Percentiles rank a stretch among this genome's conserved stretches.
These are phyloP conservation scores for Trametes coccinea DNA, from an alignment of 768 basidiomycete species.

Conservation along the genomic window DNA sequence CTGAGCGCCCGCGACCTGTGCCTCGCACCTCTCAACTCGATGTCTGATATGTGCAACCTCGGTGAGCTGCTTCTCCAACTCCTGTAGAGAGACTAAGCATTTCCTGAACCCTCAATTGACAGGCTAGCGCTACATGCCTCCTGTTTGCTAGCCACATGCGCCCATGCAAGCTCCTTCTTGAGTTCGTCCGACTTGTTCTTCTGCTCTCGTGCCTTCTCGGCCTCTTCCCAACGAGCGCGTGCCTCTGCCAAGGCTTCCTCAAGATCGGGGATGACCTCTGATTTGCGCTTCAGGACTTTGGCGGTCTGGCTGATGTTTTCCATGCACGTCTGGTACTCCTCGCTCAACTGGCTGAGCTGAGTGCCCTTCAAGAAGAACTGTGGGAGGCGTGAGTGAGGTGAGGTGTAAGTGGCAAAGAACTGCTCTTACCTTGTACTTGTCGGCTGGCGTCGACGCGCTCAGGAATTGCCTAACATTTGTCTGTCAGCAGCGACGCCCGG, in stretches of 20 bases:
- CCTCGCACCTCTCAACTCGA: conserved; percentile 42
- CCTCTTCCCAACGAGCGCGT: conserved; percentile 63
- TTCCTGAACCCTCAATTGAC: background rate
- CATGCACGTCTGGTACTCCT: conserved; percentile 80
- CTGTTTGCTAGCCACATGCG: conserved; percentile 74
- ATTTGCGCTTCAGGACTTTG: conserved; percentile 67
- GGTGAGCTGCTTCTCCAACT: conserved; percentile 44
- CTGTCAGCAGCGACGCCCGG: conserved; percentile 27
- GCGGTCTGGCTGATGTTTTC: conserved; percentile 71
- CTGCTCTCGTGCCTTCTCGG: conserved; percentile 71
- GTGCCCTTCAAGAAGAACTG: conserved; percentile 96
- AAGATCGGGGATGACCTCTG: conserved; percentile 78
- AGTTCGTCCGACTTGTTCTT: conserved; percentile 66
- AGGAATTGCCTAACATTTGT: conserved; percentile 60
- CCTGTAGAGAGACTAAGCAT: conserved; percentile 32
- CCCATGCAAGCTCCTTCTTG: conserved; percentile 86
- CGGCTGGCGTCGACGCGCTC: conserved; percentile 72
- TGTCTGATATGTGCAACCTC: conserved; percentile 42
- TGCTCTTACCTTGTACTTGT: conserved; percentile 83
- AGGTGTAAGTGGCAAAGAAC: background rate
- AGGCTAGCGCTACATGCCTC: conserved; percentile 41
- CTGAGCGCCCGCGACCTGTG: conserved; percentile 40
- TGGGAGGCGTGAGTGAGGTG: background rate
- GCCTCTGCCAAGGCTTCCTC: conserved; percentile 58
- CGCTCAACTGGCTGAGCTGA: conserved; percentile 81